Percentiles rank a stretch among this genome's conserved stretches.
These are phyloP conservation scores for Yamadazyma olivae DNA, from an alignment of 805 yeast genomes.

Conservation along the genomic window DNA sequence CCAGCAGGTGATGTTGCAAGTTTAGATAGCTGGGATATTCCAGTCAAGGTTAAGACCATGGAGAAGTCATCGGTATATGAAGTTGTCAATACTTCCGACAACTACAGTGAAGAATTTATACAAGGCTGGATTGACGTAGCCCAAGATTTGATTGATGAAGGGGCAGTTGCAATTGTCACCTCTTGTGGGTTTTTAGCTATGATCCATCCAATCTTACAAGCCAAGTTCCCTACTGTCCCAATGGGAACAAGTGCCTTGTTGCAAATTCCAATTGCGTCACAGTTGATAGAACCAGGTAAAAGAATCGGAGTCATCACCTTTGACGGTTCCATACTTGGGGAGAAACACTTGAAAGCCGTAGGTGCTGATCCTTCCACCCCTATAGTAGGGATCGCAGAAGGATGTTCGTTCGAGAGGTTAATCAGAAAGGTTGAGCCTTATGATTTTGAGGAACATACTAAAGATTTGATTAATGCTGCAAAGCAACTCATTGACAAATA, in stretches of 20 bases:
- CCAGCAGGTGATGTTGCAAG: constrained; percentile 12
- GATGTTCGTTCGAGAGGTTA: constrained; percentile 8
- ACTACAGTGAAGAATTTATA: constrained; percentile 20
- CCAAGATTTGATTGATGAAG: constrained; percentile 19
- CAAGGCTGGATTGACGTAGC: constrained; percentile 24
- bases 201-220: constrained; percentile 20
- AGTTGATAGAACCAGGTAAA: constrained; percentile 15
- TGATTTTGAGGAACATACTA: constrained; percentile 21
- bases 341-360: constrained; percentile 24
- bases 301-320: constrained; percentile 28
- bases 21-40: constrained; percentile 8
- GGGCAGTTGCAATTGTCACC: constrained; percentile 31
- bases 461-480: constrained; percentile 13
- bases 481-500: not conserved
- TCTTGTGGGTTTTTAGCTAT: constrained; percentile 35
- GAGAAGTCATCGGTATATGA: constrained; percentile 3
- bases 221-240: constrained; percentile 20
- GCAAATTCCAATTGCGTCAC: constrained; percentile 24
- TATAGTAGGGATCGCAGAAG: constrained; percentile 9
- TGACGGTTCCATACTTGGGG: constrained; percentile 20
- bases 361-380: constrained; percentile 21
- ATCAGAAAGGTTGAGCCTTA: constrained; percentile 17
- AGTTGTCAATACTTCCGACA: constrained; percentile 7
- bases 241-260: constrained; percentile 28
- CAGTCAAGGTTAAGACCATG: constrained; percentile 7